phyloP scores from a whole-genome alignment of 75 land plant species.

The Chamaecyparis obtusa region DNA sequence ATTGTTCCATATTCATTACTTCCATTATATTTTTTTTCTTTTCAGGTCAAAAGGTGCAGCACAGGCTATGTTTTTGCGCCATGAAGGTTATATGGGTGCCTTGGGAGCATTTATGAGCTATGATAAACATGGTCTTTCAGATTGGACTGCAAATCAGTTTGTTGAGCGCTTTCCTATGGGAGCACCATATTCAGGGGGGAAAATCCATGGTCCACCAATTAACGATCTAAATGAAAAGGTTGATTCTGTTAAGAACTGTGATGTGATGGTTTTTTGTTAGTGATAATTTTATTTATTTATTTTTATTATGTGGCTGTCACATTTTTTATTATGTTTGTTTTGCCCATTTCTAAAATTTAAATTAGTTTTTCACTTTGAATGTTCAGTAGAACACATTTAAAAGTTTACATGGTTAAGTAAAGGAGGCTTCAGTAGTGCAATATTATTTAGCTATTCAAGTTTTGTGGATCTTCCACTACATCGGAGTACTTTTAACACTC shows the following conservation, averaged over 20 bases:
- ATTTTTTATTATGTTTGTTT: not conserved
- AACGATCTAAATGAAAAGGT: slow-evolving; percentile 95
- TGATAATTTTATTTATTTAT: not conserved
- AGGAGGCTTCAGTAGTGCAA: not conserved
- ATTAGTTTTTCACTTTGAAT: not conserved
- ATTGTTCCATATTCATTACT: not conserved
- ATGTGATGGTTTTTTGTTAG: not conserved
- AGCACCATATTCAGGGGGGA: slow-evolving; percentile 89
- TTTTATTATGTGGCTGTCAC: not conserved
- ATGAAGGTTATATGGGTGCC: slow-evolving; percentile 97
- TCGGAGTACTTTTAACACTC: not conserved
- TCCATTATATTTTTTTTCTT: not conserved
- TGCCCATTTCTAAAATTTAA: not conserved
- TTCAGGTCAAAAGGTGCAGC: slow-evolving; percentile 91
- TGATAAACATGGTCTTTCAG: slow-evolving; percentile 94
- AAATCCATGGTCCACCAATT: slow-evolving; percentile 89
- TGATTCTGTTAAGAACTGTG: not conserved
- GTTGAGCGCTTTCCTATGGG: slow-evolving; percentile 99
- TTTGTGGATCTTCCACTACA: not conserved
- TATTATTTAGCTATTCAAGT: not conserved
- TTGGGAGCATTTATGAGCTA: slow-evolving; percentile 98
- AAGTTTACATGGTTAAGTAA: not conserved
- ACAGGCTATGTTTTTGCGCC: slow-evolving; percentile 97
- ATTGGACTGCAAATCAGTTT: slow-evolving; percentile 83
- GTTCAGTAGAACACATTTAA: not conserved